These are phyloP conservation scores for Acanthamoeba quina DNA, from an alignment of 208 protist genomes.

Conservation along the genomic window DNA sequence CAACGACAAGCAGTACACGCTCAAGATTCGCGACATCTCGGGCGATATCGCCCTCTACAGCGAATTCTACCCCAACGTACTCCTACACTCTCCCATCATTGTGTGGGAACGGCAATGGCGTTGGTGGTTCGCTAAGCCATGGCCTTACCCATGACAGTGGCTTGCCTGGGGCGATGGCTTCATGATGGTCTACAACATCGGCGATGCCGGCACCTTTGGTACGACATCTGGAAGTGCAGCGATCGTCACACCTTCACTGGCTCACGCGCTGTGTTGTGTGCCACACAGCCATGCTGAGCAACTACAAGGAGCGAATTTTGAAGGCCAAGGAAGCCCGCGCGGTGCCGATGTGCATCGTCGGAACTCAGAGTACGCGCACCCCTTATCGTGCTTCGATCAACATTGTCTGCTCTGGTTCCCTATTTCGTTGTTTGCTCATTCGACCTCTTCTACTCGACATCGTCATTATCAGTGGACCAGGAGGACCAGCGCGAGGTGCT, in stretches of 20 bases:
- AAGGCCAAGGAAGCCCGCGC: background rate
- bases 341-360: constrained; percentile 45
- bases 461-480: background rate
- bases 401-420: background rate
- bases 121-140: background rate
- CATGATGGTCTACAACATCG: constrained; percentile 38
- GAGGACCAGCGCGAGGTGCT: constrained; percentile 37
- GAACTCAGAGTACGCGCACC: background rate
- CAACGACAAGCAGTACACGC: constrained; percentile 3
- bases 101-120: background rate
- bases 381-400: no score
- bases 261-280: background rate
- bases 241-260: no score
- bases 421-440: no score
- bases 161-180: constrained; percentile 29
- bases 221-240: background rate
- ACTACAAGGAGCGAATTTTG: constrained; percentile 9
- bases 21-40: constrained; percentile 14
- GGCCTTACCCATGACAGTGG: background rate
- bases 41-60: background rate
- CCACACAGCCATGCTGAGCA: background rate
- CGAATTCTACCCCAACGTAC: background rate
- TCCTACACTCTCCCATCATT: background rate
- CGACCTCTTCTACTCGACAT: no score
- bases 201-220: constrained; percentile 49